A percentile compares a stretch with the other conserved stretches of the same genome.
phyloP scores from a whole-genome alignment of 352 stramenopile species.

The Plasmopara muralis region DNA sequence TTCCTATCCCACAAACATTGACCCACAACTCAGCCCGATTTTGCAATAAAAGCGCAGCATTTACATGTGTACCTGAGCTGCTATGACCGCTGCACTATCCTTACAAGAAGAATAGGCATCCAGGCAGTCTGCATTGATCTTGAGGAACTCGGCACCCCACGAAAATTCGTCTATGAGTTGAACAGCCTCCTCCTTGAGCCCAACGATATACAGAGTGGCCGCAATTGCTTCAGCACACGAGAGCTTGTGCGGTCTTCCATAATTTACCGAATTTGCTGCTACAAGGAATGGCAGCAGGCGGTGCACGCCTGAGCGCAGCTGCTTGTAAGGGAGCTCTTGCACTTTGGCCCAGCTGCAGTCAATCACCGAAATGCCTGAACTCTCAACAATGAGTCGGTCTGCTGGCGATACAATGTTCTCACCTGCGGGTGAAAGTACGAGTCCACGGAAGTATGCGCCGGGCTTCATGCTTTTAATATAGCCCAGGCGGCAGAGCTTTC shows the following conservation, averaged over 20 bases:
- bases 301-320: slow-evolving; percentile 92
- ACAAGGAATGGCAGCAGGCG: slow-evolving; percentile 97
- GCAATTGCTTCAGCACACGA: slow-evolving; percentile 96
- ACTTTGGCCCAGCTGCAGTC: slow-evolving; percentile 98
- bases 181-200: slow-evolving; percentile 82
- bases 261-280: slow-evolving; percentile 98
- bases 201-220: slow-evolving; percentile 96
- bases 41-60: too few species aligned
- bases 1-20: slow-evolving; percentile 29
- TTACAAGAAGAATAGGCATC: slow-evolving; percentile 76
- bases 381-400: slow-evolving; percentile 72
- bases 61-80: slow-evolving; percentile 41
- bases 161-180: slow-evolving; percentile 91
- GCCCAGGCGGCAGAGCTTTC: slow-evolving; percentile 89
- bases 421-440: slow-evolving; percentile 91
- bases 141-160: slow-evolving; percentile 91
- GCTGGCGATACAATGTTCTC: slow-evolving; percentile 87
- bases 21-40: slow-evolving; percentile 5
- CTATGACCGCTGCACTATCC: slow-evolving; percentile 65
- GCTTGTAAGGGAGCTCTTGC: slow-evolving; percentile 92
- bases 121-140: slow-evolving; percentile 92
- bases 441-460: slow-evolving; percentile 88
- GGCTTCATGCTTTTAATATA: slow-evolving; percentile 91
- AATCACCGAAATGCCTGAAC: slow-evolving; percentile 91
- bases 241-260: slow-evolving; percentile 94